Conservation (phyloP, 208 protist genomes). For the Leishmania aethiopica region DNA sequence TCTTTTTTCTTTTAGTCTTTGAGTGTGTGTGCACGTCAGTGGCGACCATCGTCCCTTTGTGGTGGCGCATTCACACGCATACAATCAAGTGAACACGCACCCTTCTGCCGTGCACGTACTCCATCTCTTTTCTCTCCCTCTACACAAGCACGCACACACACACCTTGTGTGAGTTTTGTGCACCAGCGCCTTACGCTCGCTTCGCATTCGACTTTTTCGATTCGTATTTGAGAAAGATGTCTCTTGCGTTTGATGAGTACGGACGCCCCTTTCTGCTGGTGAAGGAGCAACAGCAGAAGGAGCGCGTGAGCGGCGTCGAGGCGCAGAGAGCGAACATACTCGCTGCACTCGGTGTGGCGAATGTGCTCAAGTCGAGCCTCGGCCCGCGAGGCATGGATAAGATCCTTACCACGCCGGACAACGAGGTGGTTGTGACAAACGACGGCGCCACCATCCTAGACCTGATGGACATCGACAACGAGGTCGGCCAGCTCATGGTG, state of each 20-base stretch:
- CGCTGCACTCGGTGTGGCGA: slow-evolving; percentile 96
- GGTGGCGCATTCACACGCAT: neutral
- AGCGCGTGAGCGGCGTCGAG: slow-evolving; percentile 96
- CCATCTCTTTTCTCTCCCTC: neutral
- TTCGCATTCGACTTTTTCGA: neutral
- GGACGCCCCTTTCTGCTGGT: slow-evolving; percentile 99
- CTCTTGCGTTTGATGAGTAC: slow-evolving; percentile 99
- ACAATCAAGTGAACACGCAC: neutral
- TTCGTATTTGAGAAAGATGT: slow-evolving; percentile 31
- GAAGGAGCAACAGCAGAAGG: slow-evolving; percentile 97
- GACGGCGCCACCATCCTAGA: slow-evolving; percentile 99
- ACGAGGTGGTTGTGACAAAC: slow-evolving; percentile 99
- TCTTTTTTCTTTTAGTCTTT: neutral
- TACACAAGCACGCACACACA: neutral
- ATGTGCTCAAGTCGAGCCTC: slow-evolving; percentile 97
- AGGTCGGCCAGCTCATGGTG: slow-evolving; percentile 99
- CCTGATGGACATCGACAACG: slow-evolving; percentile 99
- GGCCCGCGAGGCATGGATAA: slow-evolving; percentile 98
- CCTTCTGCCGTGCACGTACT: neutral
- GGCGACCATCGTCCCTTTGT: neutral
- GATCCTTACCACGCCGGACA: slow-evolving; percentile 98
- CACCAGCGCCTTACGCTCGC: neutral
- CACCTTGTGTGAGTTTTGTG: neutral
- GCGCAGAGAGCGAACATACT: slow-evolving; percentile 99
- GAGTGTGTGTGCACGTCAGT: neutral